phyloP scores from a whole-genome alignment of 2,329 filamentous ascomycete genomes.

The Fonsecaea erecta region DNA sequence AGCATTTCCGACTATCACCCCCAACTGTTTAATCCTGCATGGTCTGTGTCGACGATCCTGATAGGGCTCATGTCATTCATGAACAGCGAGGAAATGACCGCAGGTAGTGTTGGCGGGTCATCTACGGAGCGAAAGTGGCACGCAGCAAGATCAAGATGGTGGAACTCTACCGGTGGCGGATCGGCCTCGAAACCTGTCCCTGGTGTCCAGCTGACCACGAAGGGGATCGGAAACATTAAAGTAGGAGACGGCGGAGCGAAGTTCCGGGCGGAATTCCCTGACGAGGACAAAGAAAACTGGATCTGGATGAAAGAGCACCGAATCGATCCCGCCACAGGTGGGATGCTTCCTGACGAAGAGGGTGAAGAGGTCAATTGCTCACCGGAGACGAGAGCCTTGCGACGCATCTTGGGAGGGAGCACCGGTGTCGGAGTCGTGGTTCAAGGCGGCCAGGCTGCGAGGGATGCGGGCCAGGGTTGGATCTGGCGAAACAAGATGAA shows the following conservation, averaged over 20 bases:
- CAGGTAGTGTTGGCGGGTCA: slow-evolving; percentile 79
- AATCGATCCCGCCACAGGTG: slow-evolving; percentile 77
- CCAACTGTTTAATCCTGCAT: slow-evolving; percentile 96
- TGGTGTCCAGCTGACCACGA: slow-evolving; percentile 60
- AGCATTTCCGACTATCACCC: slow-evolving; percentile 98
- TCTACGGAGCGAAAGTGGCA: slow-evolving; percentile 77
- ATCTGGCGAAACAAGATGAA: slow-evolving; percentile 77
- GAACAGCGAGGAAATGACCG: slow-evolving; percentile 99
- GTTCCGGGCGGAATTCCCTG: slow-evolving; percentile 87
- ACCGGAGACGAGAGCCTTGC: slow-evolving; percentile 66
- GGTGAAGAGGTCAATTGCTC: slow-evolving; percentile 56
- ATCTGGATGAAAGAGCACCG: slow-evolving; percentile 85
- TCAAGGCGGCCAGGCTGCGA: slow-evolving; percentile 74
- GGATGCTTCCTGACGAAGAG: slow-evolving; percentile 59
- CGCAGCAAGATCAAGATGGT: slow-evolving; percentile 83
- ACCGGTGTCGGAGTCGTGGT: slow-evolving; percentile 67
- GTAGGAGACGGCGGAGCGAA: slow-evolving; percentile 90
- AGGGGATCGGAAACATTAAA: slow-evolving; percentile 78
- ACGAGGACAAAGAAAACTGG: slow-evolving; percentile 87
- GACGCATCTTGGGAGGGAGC: slow-evolving; percentile 65
- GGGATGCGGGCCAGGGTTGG: slow-evolving; percentile 83
- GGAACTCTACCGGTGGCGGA: slow-evolving; percentile 93
- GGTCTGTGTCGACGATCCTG: slow-evolving; percentile 96
- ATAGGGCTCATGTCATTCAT: slow-evolving; percentile 95
- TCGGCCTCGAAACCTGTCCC: slow-evolving; percentile 60